Evolutionary conservation across 345 rosid species (phyloP).

Genomic region (Brassica incana): DNA sequence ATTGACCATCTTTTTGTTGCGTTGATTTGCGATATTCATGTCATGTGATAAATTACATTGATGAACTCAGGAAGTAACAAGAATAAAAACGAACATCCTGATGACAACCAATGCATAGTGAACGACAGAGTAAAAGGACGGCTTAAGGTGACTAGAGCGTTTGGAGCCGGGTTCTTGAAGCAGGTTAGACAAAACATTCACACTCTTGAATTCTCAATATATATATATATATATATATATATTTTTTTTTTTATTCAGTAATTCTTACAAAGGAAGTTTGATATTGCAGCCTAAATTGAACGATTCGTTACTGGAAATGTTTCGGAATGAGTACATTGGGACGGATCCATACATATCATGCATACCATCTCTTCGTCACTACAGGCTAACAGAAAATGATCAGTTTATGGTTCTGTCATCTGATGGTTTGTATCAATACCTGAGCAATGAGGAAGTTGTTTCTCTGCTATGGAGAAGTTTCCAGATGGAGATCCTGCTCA

Average conservation of each 20-base stretch:
- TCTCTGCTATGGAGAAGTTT: slow-evolving; percentile 82
- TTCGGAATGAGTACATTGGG: slow-evolving; percentile 84
- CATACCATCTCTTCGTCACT: slow-evolving; percentile 82
- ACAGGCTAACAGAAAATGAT: slow-evolving; percentile 73
- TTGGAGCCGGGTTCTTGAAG: slow-evolving; percentile 96
- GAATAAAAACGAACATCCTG: slow-evolving; percentile 96
- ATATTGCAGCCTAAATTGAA: slow-evolving; percentile 80
- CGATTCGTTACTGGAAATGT: slow-evolving; percentile 78
- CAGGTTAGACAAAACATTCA: slow-evolving; percentile 52
- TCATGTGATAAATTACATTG: slow-evolving; percentile 4
- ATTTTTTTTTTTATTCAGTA: not conserved
- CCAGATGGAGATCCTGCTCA: slow-evolving; percentile 99
- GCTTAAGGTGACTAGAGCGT: slow-evolving; percentile 94
- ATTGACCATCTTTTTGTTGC: too few species aligned
- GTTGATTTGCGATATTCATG: not conserved
- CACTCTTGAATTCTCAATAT: not conserved
- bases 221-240: not conserved
- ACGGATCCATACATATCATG: slow-evolving; percentile 85
- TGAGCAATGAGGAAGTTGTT: slow-evolving; percentile 91
- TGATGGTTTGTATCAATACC: slow-evolving; percentile 93
- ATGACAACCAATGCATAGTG: slow-evolving; percentile 82
- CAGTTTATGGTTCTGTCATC: slow-evolving; percentile 92
- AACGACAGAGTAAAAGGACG: slow-evolving; percentile 96
- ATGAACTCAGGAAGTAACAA: slow-evolving; percentile 73
- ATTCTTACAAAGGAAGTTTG: slow-evolving; percentile 16